phyloP scores from a whole-genome alignment of 306 rosid genomes.

The Fagus crenata region DNA sequence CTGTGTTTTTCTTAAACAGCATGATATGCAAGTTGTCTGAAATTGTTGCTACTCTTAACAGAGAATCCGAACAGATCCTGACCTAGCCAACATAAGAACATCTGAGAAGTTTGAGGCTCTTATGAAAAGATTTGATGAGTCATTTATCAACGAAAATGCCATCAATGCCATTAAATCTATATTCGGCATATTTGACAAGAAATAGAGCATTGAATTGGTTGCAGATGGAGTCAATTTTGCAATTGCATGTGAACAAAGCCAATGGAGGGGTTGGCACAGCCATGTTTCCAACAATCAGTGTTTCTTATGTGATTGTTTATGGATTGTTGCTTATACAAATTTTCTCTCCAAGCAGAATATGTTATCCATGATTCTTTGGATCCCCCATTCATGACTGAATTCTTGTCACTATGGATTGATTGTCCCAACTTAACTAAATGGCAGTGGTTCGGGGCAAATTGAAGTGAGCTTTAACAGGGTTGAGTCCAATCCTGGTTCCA shows the following conservation, averaged over 20 bases:
- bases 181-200: conserved; percentile 77
- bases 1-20: neutral
- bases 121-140: conserved; percentile 74
- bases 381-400: neutral
- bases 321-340: neutral
- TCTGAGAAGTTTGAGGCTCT: conserved; percentile 65
- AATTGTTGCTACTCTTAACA: conserved; percentile 41
- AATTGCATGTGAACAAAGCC: neutral
- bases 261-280: neutral
- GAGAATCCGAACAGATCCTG: conserved; percentile 94
- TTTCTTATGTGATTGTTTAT: neutral
- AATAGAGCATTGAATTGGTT: conserved; percentile 37
- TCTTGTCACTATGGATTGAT: neutral
- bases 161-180: conserved; percentile 93
- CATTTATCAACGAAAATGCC: conserved; percentile 93
- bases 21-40: conserved; percentile 12
- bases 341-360: neutral
- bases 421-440: neutral
- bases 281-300: neutral
- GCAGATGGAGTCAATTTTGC: neutral
- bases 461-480: no score
- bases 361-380: neutral
- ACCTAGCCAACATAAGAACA: conserved; percentile 62
- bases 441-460: no score
- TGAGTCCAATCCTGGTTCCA: neutral